A percentile compares a stretch with the other conserved stretches of the same genome.
These are phyloP conservation scores for Aechmea fasciata DNA, from an alignment of 176 grass and related monocot genomes.

Conservation along the genomic window DNA sequence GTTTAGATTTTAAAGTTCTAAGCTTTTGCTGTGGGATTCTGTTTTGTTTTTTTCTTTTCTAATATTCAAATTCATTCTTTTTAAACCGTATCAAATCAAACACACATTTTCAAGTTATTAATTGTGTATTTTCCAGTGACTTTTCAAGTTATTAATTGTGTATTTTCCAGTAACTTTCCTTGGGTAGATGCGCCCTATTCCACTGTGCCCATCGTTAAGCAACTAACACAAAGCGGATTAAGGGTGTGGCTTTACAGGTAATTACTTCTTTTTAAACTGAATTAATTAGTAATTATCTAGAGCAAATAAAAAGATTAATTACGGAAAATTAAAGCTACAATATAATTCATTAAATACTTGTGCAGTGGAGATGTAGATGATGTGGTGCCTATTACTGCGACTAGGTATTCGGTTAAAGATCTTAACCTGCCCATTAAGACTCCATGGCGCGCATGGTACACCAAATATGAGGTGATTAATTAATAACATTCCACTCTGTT, in stretches of 20 bases:
- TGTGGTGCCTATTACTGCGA: conserved; percentile 45
- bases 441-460: conserved; percentile 49
- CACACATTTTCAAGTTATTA: neutral
- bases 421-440: conserved; percentile 28
- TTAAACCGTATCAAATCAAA: too few species aligned
- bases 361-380: conserved; percentile 46
- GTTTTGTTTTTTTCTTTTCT: too few species aligned
- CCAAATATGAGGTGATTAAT: conserved; percentile 12
- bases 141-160: neutral
- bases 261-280: neutral
- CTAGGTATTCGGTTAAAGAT: conserved; percentile 23
- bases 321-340: too few species aligned
- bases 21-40: too few species aligned
- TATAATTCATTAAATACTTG: neutral
- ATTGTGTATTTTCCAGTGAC: neutral
- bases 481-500: conserved; percentile 1
- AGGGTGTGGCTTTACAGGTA: conserved; percentile 3
- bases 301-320: too few species aligned
- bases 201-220: neutral
- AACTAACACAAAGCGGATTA: neutral
- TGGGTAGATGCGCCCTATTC: neutral
- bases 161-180: neutral
- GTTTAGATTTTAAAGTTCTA: too few species aligned
- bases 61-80: too few species aligned
- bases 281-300: too few species aligned